Evolutionary conservation across 225 moss, liverwort and hornwort genomes (phyloP).

Genomic region (Marchantia polymorpha): DNA sequence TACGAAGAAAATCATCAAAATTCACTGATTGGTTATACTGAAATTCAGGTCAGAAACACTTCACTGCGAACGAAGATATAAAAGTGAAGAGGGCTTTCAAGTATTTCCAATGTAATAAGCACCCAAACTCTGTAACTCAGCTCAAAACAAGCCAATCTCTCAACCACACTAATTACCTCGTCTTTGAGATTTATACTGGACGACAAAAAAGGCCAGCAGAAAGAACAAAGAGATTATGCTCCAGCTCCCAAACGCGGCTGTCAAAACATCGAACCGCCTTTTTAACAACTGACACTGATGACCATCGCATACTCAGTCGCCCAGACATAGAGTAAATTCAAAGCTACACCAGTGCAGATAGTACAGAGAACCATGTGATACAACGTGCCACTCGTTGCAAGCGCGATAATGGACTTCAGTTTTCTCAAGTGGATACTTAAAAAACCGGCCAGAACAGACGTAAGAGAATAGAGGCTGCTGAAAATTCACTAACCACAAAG

Average conservation of each 20-base stretch:
- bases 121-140: neutral
- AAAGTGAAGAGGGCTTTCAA: neutral
- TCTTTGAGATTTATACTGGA: constrained; percentile 73
- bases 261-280: constrained; percentile 11
- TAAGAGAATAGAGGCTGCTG: neutral
- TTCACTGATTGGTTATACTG: too few species aligned
- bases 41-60: neutral
- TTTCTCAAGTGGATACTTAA: neutral
- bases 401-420: neutral
- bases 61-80: neutral
- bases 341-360: neutral
- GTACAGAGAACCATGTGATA: neutral
- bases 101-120: neutral
- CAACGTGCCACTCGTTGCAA: neutral
- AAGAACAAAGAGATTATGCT: constrained; percentile 89
- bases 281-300: neutral
- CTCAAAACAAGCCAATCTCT: neutral
- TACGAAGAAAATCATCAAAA: too few species aligned
- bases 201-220: constrained; percentile 75
- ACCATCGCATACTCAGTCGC: neutral
- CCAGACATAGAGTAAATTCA: too few species aligned
- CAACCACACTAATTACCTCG: constrained; percentile 47
- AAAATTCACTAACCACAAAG: constrained; percentile 54
- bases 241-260: constrained; percentile 91
- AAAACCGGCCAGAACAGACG: too few species aligned